A percentile compares a stretch with the other conserved stretches of the same genome.
Evolutionary conservation across 1,139 yeast genomes (phyloP).

Genomic region (Dujonia santamariae): DNA sequence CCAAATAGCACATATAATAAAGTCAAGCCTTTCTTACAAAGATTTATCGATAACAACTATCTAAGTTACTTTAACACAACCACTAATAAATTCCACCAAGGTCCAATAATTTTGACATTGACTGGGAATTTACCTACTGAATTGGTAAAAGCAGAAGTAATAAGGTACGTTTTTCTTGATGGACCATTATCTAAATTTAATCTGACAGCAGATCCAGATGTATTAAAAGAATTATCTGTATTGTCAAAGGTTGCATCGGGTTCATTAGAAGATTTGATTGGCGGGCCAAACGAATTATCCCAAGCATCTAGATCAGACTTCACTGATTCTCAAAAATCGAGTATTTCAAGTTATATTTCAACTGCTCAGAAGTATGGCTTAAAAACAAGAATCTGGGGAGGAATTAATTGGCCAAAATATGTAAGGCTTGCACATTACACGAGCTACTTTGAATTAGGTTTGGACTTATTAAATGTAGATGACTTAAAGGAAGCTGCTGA

Average conservation of each 20-base stretch:
- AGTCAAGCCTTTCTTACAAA: constrained; percentile 26
- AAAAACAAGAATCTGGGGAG: constrained; percentile 46
- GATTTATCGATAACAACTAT: constrained; percentile 31
- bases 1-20: constrained; percentile 30
- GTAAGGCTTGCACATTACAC: constrained; percentile 28
- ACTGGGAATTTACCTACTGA: constrained; percentile 42
- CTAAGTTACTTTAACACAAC: constrained; percentile 32
- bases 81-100: constrained; percentile 21
- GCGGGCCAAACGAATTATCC: constrained; percentile 17
- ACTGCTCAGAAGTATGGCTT: constrained; percentile 34
- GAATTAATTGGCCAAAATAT: constrained; percentile 35
- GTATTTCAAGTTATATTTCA: constrained; percentile 20
- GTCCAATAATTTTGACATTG: constrained; percentile 38
- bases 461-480: constrained; percentile 41
- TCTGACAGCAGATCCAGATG: constrained; percentile 5
- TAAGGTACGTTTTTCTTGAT: constrained; percentile 36
- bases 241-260: constrained; percentile 36
- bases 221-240: constrained; percentile 19
- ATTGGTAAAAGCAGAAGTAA: constrained; percentile 21
- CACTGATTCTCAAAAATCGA: constrained; percentile 17
- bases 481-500: constrained; percentile 27
- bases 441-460: constrained; percentile 25
- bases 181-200: constrained; percentile 32
- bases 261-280: constrained; percentile 29
- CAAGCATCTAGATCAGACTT: constrained; percentile 16